Conservation (phyloP, 345 rosid species). For the Cardamine chenopodiifolia region DNA sequence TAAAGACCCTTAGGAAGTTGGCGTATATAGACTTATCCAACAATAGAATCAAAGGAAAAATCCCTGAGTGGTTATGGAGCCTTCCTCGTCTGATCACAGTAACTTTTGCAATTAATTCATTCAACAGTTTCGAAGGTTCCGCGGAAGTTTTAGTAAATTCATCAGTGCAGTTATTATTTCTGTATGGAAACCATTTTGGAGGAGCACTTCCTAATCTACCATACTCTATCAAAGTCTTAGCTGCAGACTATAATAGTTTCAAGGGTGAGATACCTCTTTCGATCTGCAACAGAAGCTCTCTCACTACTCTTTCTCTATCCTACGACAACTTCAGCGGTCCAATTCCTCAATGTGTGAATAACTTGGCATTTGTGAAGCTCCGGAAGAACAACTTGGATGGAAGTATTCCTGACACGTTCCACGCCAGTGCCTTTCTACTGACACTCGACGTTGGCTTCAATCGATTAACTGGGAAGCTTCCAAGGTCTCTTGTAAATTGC, state of each 20-base stretch:
- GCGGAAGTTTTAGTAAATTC: background rate
- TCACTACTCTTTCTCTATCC: background rate
- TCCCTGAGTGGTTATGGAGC: background rate
- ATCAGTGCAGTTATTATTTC: background rate
- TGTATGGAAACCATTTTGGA: background rate
- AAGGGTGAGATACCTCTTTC: background rate
- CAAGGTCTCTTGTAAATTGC: background rate
- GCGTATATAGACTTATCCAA: background rate
- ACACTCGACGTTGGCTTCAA: background rate
- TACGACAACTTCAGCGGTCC: background rate
- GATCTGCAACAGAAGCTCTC: background rate
- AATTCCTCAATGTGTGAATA: background rate
- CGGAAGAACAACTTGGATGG: background rate
- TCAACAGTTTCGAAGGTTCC: background rate
- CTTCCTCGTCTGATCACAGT: background rate
- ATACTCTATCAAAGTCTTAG: background rate
- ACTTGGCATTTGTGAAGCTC: background rate
- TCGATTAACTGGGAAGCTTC: background rate
- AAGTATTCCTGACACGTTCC: background rate
- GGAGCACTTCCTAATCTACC: background rate
- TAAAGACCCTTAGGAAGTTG: background rate
- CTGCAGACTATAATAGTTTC: background rate
- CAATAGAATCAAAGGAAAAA: background rate
- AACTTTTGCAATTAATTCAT: fast-evolving
- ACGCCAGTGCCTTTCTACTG: background rate